phyloP scores from a whole-genome alignment of 345 rosid species.

The Lepidium didymum region DNA sequence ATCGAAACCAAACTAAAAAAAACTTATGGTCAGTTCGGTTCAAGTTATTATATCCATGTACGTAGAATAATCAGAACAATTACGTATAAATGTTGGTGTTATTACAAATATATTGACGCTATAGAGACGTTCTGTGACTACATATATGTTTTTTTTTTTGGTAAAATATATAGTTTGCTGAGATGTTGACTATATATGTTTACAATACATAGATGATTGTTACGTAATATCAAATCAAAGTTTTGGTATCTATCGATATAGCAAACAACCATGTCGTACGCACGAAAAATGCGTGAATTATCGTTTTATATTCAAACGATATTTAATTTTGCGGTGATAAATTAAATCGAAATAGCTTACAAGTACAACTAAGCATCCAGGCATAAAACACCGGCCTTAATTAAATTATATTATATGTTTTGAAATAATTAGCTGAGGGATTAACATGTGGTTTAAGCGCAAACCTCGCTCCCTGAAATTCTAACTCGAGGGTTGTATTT shows the following conservation, averaged over 20 bases:
- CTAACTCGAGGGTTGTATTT: slow-evolving; percentile 5
- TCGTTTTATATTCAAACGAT: not conserved
- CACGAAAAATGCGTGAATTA: not conserved
- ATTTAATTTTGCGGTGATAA: not conserved
- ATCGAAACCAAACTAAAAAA: too few relatives aligned
- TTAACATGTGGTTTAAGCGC: slow-evolving; percentile 44
- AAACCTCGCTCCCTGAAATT: slow-evolving; percentile 42
- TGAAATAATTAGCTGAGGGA: not conserved
- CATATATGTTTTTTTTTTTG: too few relatives aligned
- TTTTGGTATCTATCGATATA: not conserved
- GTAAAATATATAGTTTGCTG: too few relatives aligned
- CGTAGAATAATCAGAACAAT: too few relatives aligned
- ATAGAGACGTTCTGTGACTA: not conserved
- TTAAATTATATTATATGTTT: not conserved
- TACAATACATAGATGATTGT: not conserved
- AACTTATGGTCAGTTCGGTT: too few relatives aligned
- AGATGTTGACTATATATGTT: too few relatives aligned
- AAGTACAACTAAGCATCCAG: slow-evolving; percentile 23
- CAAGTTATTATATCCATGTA: too few relatives aligned
- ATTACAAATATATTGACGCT: too few relatives aligned
- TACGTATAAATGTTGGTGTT: too few relatives aligned
- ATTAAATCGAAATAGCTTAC: not conserved
- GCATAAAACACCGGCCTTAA: slow-evolving; percentile 9
- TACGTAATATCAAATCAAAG: not conserved
- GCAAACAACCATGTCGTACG: not conserved